A percentile compares a stretch with the other conserved stretches of the same genome.
Conservation (phyloP, 176 grass and related monocot genomes). For the Pontederia crassipes region DNA sequence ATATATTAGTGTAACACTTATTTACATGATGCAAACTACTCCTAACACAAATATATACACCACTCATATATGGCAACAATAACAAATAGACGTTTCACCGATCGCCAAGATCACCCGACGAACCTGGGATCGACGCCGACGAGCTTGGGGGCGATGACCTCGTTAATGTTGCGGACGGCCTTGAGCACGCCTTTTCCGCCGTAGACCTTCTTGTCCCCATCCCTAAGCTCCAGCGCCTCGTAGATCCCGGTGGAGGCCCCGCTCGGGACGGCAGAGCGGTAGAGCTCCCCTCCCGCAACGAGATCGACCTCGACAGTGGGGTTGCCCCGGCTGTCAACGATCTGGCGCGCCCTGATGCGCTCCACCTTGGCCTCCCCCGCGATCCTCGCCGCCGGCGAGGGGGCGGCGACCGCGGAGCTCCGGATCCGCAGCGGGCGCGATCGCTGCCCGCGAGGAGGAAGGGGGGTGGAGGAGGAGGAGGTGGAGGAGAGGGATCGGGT, state of each 20-base stretch:
- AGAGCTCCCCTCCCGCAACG: slow-evolving; percentile 49
- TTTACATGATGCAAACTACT: too few relatives aligned
- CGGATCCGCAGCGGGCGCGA: slow-evolving; percentile 27
- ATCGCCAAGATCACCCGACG: neutral
- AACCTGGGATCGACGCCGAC: slow-evolving; percentile 81
- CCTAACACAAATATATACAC: too few relatives aligned
- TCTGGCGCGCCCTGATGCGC: slow-evolving; percentile 86
- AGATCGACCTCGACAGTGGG: slow-evolving; percentile 97
- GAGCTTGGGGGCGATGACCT: slow-evolving; percentile 72
- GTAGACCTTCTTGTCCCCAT: slow-evolving; percentile 74
- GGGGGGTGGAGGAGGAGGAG: slow-evolving; percentile 5
- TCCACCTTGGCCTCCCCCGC: slow-evolving; percentile 29
- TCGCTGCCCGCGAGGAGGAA: neutral
- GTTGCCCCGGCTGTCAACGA: slow-evolving; percentile 91
- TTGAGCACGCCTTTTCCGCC: slow-evolving; percentile 85
- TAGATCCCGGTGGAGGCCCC: slow-evolving; percentile 93
- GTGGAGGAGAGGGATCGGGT: slow-evolving; percentile 3
- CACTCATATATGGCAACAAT: too few relatives aligned
- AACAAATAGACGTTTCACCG: too few relatives aligned
- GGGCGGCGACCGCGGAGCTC: slow-evolving; percentile 25
- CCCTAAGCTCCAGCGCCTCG: slow-evolving; percentile 85
- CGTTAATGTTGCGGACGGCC: slow-evolving; percentile 85
- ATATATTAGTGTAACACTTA: too few relatives aligned
- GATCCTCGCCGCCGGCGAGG: slow-evolving; percentile 4
- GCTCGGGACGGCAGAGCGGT: slow-evolving; percentile 86